phyloP scores from a whole-genome alignment of 2,329 filamentous ascomycete genomes.

The Colletotrichum costaricense region DNA sequence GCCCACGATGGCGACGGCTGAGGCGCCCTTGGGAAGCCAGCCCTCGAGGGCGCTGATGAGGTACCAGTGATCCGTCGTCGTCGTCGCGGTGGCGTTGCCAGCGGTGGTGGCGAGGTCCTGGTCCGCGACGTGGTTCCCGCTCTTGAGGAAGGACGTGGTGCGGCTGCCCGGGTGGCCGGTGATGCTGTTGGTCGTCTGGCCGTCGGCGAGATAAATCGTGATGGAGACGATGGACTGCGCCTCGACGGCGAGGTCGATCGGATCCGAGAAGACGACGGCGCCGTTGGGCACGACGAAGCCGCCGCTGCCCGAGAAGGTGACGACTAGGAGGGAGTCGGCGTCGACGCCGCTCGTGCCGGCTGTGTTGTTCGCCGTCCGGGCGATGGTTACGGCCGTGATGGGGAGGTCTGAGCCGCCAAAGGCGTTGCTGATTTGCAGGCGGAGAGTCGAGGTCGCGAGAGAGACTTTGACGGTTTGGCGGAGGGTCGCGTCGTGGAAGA shows the following conservation, averaged over 20 bases:
- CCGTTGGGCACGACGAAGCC: slow-evolving; percentile 64
- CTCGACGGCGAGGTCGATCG: slow-evolving; percentile 61
- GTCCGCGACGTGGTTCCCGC: slow-evolving; percentile 61
- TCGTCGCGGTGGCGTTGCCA: slow-evolving; percentile 14
- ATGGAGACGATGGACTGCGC: slow-evolving; percentile 63
- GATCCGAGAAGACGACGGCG: slow-evolving; percentile 68
- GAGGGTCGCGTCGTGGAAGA: slow-evolving; percentile 69
- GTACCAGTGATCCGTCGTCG: slow-evolving; percentile 63
- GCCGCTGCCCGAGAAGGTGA: slow-evolving; percentile 66
- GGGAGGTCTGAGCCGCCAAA: slow-evolving; percentile 69
- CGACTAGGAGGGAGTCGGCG: slow-evolving; percentile 55
- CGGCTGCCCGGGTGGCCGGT: slow-evolving; percentile 72
- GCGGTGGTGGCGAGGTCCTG: slow-evolving; percentile 48
- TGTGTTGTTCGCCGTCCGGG: slow-evolving; percentile 61
- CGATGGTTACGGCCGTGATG: slow-evolving; percentile 67
- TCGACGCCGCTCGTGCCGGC: slow-evolving; percentile 62
- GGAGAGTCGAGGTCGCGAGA: slow-evolving; percentile 62
- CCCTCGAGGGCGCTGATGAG: slow-evolving; percentile 69
- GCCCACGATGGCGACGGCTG: slow-evolving; percentile 68
- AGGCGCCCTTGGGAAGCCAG: slow-evolving; percentile 50
- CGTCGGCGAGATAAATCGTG: slow-evolving; percentile 67
- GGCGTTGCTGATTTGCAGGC: slow-evolving; percentile 70
- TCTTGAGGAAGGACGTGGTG: slow-evolving; percentile 65
- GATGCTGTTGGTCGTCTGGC: slow-evolving; percentile 65
- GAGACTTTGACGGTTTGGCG: slow-evolving; percentile 71